These are phyloP conservation scores for Umbelopsis isabellina DNA, from an alignment of 192 early-diverging fungal genomes.

Conservation along the genomic window DNA sequence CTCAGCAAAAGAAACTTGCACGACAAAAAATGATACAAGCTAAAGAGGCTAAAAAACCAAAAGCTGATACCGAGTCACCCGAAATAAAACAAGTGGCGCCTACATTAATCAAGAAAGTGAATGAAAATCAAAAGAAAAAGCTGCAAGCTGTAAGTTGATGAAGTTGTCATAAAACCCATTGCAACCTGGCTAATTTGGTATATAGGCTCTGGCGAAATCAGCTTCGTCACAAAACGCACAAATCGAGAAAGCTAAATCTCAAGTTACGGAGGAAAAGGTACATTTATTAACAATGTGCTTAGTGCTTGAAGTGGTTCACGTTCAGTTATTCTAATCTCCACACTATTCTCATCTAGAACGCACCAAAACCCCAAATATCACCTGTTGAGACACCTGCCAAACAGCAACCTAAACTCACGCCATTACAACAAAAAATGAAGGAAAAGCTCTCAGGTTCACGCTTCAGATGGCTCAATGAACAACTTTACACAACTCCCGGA, in stretches of 20 bases:
- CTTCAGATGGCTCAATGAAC: constrained; percentile 94
- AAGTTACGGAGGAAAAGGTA: not conserved
- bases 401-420: constrained; percentile 30
- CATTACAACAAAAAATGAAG: constrained; percentile 43
- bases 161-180: not conserved
- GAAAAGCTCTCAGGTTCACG: constrained; percentile 73
- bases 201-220: constrained; percentile 2
- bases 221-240: not conserved
- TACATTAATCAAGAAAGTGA: constrained; percentile 1
- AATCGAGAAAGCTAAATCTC: not conserved
- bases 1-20: constrained; percentile 1
- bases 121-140: constrained; percentile 35
- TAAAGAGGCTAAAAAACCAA: not conserved
- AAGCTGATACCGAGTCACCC: not conserved
- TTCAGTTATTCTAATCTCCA: not conserved
- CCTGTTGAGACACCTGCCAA: not conserved
- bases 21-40: not conserved
- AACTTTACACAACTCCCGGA: constrained; percentile 88
- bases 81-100: not conserved
- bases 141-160: constrained; percentile 24
- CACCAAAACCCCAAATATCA: not conserved
- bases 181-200: not conserved
- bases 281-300: not conserved
- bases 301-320: not conserved
- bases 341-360: not conserved